Evolutionary conservation across 345 rosid species (phyloP), one percentile per base, ranked within the genome.

Genomic region (Salix viminalis): DNA sequence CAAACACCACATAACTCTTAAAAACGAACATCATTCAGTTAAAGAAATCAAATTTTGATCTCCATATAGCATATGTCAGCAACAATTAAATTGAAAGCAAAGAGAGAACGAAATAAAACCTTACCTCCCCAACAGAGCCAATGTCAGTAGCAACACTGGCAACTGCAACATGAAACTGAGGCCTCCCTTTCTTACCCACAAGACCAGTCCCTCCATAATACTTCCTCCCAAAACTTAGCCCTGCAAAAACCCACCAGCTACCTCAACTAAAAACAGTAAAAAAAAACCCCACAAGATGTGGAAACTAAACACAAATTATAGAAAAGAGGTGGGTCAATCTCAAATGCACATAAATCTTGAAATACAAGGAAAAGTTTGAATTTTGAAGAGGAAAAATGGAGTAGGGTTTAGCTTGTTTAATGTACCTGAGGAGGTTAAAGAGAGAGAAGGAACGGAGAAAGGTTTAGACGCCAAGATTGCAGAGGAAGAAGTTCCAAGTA

Each of bases 121-220:
- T 14, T 77, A 95, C 99, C 97, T 87, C 87, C 74, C 84, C 90
- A 74, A 85, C 86, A 46, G 97, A 79, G 87, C 87, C 85, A 77
- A 93, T 83, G 4, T 87, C 97, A 15, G 94, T 90, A 10, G 98
- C 96, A 18, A 93, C 97, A 85, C 88, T 91, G 79, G 87, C 75
- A 70, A 88, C 91, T 1, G 90, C 82, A 79, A 87, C 24, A 68
- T 84, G 91, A 72, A 86, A 86, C 76, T 79, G 89, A 30, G 85
- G 75, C 88, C 85, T 88, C 78, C 85, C 86, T 69, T 81, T 91
- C 86, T 84, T 89, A 62, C 83, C 77, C 69, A 76, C 87, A 75
- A 88, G 78, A 77, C 85, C 86, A 76, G 84, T 75, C 52, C 90
- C 87, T 75, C 89, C 88, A 67, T 50, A 79, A 13, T 79, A 70